Evolutionary conservation across 768 basidiomycete genomes (phyloP), one percentile per base, ranked within the genome.

Genomic region (Serendipita sp.): DNA sequence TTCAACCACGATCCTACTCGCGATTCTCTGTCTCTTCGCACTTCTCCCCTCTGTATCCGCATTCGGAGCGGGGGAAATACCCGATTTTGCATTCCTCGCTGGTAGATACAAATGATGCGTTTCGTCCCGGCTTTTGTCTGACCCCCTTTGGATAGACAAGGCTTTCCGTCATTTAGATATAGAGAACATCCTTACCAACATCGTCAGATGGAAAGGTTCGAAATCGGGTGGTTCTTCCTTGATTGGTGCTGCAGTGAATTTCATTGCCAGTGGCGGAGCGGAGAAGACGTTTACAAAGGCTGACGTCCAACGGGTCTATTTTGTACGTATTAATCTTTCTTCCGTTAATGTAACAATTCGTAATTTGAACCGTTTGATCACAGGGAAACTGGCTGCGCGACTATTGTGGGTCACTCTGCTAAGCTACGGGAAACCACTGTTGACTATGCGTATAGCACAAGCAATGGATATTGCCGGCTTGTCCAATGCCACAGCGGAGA

Each of bases 91-190:
- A 22, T 86, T 82, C 72, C 75, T 84, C 17, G 79, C 82, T 62
- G 78, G 82, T 82, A 61, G 62, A 74, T 71, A 48, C 43, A 48
- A 24, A 62, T 28, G 24, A 45, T 22, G 22, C 34, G 45, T 30
- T 43, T 43, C 17, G 43, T 45, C 24, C 42, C 13, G 22, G 43
- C 13, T 13, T 58, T 24, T 61, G 42, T 63, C 24, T 44, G 9
- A 9, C 33, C 53, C 2, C 16, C 41, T n/a, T 26, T 26, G 22
- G 56, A 26, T 42, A 62, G 72, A 82, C 71, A 86, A 84, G 70
- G 85, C 86, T 0, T 88, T 83, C 72, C 76, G 85, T 60, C 85
- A 87, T 75, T 84, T 85, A 14, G 86, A 88, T 68, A 86, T 87
- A 56, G 85, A 87, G 73, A 80, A 81, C 68, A 77, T 84, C 65